phyloP scores from a whole-genome alignment of 2,329 filamentous ascomycete genomes.

The Penicillium glabrum region DNA sequence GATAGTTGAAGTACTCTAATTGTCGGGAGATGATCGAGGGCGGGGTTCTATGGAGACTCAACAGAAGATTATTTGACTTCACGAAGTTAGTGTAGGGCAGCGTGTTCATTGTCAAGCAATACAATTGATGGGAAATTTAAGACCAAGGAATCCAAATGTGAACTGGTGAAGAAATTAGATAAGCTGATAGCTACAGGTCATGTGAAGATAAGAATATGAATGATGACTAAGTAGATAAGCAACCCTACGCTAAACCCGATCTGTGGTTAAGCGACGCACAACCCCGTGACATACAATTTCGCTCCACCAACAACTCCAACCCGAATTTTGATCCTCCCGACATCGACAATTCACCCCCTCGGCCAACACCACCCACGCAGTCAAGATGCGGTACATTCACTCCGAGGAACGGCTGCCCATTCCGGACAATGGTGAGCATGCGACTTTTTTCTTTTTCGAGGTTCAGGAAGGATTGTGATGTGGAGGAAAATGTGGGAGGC shows the following conservation, averaged over 20 bases:
- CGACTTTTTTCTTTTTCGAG: slow-evolving; percentile 29
- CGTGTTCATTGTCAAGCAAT: no score
- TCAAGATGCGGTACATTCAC: slow-evolving; percentile 99
- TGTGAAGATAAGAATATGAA: not conserved
- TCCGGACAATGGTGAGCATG: slow-evolving; percentile 88
- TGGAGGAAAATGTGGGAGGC: not conserved
- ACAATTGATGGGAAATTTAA: no score
- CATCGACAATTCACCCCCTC: slow-evolving; percentile 42
- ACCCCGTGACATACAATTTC: slow-evolving; percentile 40
- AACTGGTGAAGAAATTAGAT: not conserved
- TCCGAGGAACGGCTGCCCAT: slow-evolving; percentile 93
- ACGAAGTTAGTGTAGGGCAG: no score
- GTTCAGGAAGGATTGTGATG: not conserved
- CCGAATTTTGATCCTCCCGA: slow-evolving; percentile 43
- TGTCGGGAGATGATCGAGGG: no score
- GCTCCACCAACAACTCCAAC: slow-evolving; percentile 39
- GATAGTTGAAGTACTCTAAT: no score
- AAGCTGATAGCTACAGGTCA: not conserved
- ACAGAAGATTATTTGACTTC: no score
- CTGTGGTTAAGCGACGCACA: slow-evolving; percentile 45
- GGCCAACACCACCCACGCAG: slow-evolving; percentile 44
- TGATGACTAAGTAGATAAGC: slow-evolving; percentile 14
- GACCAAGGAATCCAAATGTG: no score
- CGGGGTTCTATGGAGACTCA: no score
- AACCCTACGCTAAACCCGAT: slow-evolving; percentile 44